A percentile compares a stretch with the other conserved stretches of the same genome.
These are phyloP conservation scores for Agrostemma githago DNA, from an alignment of 148 eudicot genomes.

Conservation along the genomic window DNA sequence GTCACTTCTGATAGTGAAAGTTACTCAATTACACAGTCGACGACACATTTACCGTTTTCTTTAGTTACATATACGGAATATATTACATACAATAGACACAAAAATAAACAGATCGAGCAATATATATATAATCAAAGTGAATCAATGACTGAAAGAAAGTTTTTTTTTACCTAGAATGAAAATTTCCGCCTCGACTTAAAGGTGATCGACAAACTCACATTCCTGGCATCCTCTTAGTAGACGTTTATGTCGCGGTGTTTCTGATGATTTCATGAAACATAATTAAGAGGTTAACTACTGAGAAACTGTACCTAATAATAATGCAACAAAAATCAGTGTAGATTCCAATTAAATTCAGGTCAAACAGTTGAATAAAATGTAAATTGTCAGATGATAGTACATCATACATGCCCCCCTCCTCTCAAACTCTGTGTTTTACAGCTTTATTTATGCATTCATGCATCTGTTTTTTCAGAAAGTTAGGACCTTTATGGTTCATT, in stretches of 20 bases:
- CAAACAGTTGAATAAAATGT: background rate
- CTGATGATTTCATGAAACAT: background rate
- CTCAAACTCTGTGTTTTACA: background rate
- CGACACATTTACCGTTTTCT: too few relatives aligned
- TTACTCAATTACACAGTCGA: too few relatives aligned
- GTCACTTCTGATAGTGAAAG: too few relatives aligned
- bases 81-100: too few relatives aligned
- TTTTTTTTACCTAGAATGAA: too few relatives aligned
- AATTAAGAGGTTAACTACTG: too few relatives aligned
- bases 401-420: background rate
- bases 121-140: background rate
- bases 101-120: too few relatives aligned
- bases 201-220: background rate
- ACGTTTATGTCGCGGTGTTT: background rate
- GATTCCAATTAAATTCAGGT: background rate
- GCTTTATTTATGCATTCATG: background rate
- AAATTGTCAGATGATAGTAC: too few relatives aligned
- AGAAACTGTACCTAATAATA: background rate
- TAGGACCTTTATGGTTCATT: background rate
- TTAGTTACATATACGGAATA: too few relatives aligned
- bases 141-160: too few relatives aligned
- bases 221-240: background rate
- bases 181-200: background rate
- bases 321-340: background rate
- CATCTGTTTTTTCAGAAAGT: conserved; percentile 8